phyloP scores from a whole-genome alignment of 2,329 filamentous ascomycete species.

The Botryotinia convoluta region DNA sequence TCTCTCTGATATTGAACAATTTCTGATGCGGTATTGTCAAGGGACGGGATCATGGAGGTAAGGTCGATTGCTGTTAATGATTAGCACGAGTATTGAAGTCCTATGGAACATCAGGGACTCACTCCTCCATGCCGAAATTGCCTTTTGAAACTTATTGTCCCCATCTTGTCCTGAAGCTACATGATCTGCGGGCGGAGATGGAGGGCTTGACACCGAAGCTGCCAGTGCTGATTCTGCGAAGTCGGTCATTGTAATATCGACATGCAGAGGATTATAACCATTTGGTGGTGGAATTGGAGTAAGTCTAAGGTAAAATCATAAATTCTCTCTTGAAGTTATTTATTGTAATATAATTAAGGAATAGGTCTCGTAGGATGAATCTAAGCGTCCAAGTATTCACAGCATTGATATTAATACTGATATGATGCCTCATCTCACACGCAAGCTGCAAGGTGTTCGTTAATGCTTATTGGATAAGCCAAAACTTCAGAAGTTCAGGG shows the following conservation, averaged over 20 bases:
- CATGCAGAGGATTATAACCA: constrained; percentile 2
- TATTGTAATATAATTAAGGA: background rate
- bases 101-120: constrained; percentile 35
- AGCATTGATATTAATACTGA: background rate
- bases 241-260: constrained; percentile 33
- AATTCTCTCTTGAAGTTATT: background rate
- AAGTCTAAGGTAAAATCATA: background rate
- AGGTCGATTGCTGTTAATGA: constrained; percentile 73
- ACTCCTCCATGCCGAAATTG: constrained; percentile 96
- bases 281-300: background rate
- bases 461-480: constrained; percentile 7
- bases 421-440: background rate
- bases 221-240: constrained; percentile 32
- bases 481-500: background rate
- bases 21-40: constrained; percentile 93
- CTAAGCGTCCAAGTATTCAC: background rate
- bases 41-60: constrained; percentile 74
- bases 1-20: constrained; percentile 92
- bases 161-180: constrained; percentile 44
- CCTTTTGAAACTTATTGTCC: constrained; percentile 93
- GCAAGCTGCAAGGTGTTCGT: constrained; percentile 20
- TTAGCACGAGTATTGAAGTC: constrained; percentile 18
- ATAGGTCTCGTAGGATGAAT: background rate
- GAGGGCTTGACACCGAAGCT: constrained; percentile 21
- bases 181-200: constrained; percentile 23